Evolutionary conservation across 2,329 filamentous ascomycete genomes (phyloP), one percentile per base, ranked within the genome.

Genomic region (Ascochyta fabae): DNA sequence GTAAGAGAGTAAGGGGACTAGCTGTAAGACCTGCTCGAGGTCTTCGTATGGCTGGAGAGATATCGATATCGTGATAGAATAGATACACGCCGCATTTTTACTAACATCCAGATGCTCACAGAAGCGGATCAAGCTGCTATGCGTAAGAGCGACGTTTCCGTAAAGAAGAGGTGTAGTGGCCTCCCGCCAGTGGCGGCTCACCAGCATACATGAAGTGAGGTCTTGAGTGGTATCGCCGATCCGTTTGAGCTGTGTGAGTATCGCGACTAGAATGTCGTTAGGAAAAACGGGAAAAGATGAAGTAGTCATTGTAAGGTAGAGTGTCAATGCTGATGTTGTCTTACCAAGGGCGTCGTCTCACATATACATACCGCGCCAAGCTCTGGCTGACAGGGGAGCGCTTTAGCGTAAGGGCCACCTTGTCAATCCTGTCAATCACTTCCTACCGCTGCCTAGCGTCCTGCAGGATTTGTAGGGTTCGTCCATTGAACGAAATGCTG

Each of bases 301-400:
- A 36, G 22, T 19, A 19, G 44, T 26, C 33, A 46, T 46, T 36
- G 33, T 46, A 36, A 41, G 12, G 39, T 29, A 41, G 23, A 9
- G 15, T 41, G 24, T 41, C 23, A 41, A 41, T 41, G 39, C 39
- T 3, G 27, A 10, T 9, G 27, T 10, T 29, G 10, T 10, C 27
- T 41, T 27, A 41, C 12, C 39, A 29, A 41, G 24, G 39, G 24
- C 39, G 24, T 41, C 39, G 39, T 41, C 39, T 27, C 24, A 41
- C 39, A 41, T 41, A 41, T 41, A 41, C 39, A 27, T 27, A 41
- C 15, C 39, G 39, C 39, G 39, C 39, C 39, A 41, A 41, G 39
- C 24, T 27, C 39, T 41, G 35, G 39, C 39, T 41, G 39, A 41
- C 24, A 41, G 39, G 39, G 13, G 23, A 16, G 39, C 10, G 27